Conservation (phyloP, 768 basidiomycete species). For the Neoboletus magnificus region DNA sequence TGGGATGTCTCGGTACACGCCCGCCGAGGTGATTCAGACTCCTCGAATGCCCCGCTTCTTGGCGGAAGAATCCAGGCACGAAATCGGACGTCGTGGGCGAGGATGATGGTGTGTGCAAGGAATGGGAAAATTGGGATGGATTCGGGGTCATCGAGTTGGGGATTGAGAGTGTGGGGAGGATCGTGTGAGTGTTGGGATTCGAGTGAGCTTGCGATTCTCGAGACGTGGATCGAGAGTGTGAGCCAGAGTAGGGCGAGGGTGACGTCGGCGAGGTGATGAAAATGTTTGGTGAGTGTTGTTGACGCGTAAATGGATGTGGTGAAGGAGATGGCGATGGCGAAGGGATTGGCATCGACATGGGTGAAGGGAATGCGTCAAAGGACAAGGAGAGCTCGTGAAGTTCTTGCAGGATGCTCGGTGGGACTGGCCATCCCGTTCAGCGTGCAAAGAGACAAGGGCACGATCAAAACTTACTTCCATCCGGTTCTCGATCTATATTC, state of each 20-base stretch:
- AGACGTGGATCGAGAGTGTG: conserved; percentile 22
- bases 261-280: conserved; percentile 65
- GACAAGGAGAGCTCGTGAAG: conserved; percentile 27
- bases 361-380: conserved; percentile 20
- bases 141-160: not conserved
- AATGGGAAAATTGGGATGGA: conserved; percentile 8
- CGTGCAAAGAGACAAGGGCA: not conserved
- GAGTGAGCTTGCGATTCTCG: conserved; percentile 16
- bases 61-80: conserved; percentile 8
- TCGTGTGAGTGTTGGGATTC: conserved; percentile 4
- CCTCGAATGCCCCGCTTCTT: conserved; percentile 18
- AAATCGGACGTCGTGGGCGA: conserved; percentile 29
- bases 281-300: conserved; percentile 56
- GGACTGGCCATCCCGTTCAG: conserved; percentile 15
- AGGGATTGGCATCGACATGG: conserved; percentile 11
- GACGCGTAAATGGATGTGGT: conserved; percentile 14
- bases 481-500: conserved; percentile 10
- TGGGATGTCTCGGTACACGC: conserved; percentile 24
- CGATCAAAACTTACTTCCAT: conserved; percentile 11
- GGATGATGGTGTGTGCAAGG: conserved; percentile 26
- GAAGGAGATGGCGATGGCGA: conserved; percentile 31
- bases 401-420: conserved; percentile 22
- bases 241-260: conserved; percentile 27
- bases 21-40: conserved; percentile 28
- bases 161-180: conserved; percentile 13